Conservation (phyloP, 768 basidiomycete genomes). For the Xerocomellus chrysenteron region DNA sequence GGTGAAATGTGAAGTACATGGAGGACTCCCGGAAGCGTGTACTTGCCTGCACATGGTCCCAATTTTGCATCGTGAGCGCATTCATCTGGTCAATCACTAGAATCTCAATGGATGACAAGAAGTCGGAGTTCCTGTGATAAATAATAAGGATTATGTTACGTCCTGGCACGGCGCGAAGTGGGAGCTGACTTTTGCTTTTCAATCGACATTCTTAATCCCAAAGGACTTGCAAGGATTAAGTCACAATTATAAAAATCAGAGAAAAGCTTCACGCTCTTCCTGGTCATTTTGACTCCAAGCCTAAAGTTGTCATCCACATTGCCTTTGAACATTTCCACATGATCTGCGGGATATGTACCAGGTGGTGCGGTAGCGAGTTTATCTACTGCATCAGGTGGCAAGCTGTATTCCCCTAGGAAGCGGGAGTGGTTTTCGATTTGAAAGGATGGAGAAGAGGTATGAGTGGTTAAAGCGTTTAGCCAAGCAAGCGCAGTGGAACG, state of each 20-base stretch:
- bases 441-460: constrained; percentile 66
- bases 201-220: constrained; percentile 86
- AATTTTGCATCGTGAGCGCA: constrained; percentile 95
- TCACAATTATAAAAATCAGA: constrained; percentile 89
- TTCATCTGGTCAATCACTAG: constrained; percentile 92
- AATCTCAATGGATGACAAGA: constrained; percentile 90
- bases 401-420: constrained; percentile 77
- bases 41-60: constrained; percentile 92
- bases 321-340: constrained; percentile 92
- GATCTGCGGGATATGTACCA: constrained; percentile 82
- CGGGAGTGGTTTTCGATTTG: constrained; percentile 89
- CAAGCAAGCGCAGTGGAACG: constrained; percentile 85
- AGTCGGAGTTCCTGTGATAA: constrained; percentile 72
- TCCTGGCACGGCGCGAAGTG: neutral
- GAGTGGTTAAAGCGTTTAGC: constrained; percentile 75
- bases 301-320: constrained; percentile 96
- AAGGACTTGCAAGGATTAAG: constrained; percentile 88
- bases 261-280: constrained; percentile 90
- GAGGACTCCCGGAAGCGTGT: neutral
- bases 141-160: neutral
- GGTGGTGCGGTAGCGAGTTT: constrained; percentile 72
- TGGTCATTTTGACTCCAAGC: constrained; percentile 88
- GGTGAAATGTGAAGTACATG: neutral
- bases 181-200: constrained; percentile 88
- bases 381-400: constrained; percentile 78